Evolutionary conservation across 495 filamentous ascomycete genomes (phyloP).

Genomic region (Xylaria palmicola): DNA sequence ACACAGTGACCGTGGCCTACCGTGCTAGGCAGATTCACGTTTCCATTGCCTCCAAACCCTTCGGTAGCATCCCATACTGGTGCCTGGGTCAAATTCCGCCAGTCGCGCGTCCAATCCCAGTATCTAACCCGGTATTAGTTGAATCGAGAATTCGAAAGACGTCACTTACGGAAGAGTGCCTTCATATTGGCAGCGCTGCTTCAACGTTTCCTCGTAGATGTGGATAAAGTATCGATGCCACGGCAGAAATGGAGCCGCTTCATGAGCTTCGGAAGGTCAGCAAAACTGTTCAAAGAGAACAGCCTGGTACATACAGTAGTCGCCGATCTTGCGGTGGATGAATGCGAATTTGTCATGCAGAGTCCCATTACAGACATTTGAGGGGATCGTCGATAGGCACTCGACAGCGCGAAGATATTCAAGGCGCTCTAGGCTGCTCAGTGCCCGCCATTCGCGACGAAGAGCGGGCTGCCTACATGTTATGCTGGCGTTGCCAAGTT

Average conservation of each 20-base stretch:
- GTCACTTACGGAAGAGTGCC: neutral
- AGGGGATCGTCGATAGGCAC: neutral
- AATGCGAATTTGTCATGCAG: slow-evolving; percentile 1
- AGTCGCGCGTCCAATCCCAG: neutral
- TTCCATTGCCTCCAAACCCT: neutral
- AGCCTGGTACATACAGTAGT: neutral
- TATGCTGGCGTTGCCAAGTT: neutral
- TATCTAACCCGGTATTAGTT: neutral
- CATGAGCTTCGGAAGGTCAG: neutral
- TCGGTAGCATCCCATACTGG: neutral
- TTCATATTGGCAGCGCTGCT: slow-evolving; percentile 37
- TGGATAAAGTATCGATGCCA: slow-evolving; percentile 70
- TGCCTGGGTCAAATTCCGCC: neutral
- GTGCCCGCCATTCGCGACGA: slow-evolving; percentile 1
- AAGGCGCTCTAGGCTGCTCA: neutral
- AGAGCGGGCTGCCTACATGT: neutral
- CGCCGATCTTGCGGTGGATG: neutral
- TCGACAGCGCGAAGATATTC: slow-evolving; percentile 4
- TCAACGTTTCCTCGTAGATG: slow-evolving; percentile 61
- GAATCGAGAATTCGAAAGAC: neutral
- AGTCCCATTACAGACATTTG: neutral
- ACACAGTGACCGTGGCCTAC: slow-evolving; percentile 3
- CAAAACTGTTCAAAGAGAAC: neutral
- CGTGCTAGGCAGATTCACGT: neutral
- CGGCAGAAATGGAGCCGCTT: slow-evolving; percentile 48